phyloP scores from a whole-genome alignment of 441 rosid genomes.

The Mallotus repandus region DNA sequence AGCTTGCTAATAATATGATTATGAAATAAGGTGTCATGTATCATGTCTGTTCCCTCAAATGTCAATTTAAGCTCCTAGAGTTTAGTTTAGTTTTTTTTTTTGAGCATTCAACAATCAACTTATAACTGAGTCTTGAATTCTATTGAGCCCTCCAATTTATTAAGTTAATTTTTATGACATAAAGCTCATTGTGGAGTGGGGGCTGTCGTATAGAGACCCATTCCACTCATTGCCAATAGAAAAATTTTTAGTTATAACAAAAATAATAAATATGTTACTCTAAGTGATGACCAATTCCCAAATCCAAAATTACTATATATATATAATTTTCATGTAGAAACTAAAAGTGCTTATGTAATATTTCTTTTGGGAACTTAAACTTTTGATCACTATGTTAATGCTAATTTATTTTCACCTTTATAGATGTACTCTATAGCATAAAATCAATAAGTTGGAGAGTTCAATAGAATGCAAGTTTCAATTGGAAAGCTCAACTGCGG shows the following conservation, averaged over 20 bases:
- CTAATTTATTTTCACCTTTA: background rate
- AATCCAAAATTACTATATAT: background rate
- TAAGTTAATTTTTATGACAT: background rate
- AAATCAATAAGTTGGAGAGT: background rate
- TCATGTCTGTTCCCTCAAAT: background rate
- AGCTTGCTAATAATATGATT: background rate
- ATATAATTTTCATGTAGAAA: background rate
- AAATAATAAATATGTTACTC: background rate
- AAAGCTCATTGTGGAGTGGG: background rate
- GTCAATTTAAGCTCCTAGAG: too few species aligned
- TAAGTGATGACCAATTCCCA: background rate
- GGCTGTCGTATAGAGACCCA: too few species aligned
- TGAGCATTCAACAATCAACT: background rate
- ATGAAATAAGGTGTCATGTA: background rate
- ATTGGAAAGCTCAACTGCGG: background rate
- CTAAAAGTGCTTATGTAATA: background rate
- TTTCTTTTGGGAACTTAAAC: background rate
- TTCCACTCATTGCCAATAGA: background rate
- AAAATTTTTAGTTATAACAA: background rate
- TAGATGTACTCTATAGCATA: background rate
- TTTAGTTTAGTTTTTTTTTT: background rate
- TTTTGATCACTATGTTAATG: too few species aligned
- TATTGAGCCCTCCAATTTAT: background rate
- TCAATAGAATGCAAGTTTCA: background rate
- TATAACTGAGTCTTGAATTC: background rate